Base-by-base conservation (phyloP, 2,329 filamentous ascomycete species). In the Fusarium phyllophilum region DNA sequence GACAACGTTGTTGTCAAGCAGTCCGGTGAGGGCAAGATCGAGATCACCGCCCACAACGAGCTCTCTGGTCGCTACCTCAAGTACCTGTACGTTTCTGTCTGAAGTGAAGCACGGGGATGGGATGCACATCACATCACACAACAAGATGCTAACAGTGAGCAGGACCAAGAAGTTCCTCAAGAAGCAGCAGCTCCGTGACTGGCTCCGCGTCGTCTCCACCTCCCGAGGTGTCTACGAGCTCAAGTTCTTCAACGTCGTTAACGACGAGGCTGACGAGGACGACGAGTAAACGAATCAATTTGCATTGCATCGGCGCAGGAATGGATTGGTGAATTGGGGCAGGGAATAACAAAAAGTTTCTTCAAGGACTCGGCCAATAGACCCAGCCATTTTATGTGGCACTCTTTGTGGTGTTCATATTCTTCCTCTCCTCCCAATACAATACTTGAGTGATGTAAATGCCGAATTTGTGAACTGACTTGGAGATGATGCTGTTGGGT, bases 81-180 rank as follows among this genome's bases (percentile, higher is more conserved):
- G 94, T 99, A 99, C 92, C 89, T 99, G 94, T 97, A 89, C 79
- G 94, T 41, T 22, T 22, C 22, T 89, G 66, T 18, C 36, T 24
- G 17, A 41, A 52, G 31, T 17, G 20, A 48, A 51, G 31, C 17
- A 31, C 17, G 29, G 4, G 12, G 22, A 20, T 26, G 6, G 20
- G 24, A n/a, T 26, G 18, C 9, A 13, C 22, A 39, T 17, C 11
- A 11, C 18, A 39, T n/a, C 20, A 22, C 38, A 20, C 20, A 17
- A 31, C 24, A 13, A 57, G 29, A 39, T 36, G 33, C 72, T 75
- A 44, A 74, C 62, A 29, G 3, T 45, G 5, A 5, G 24, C 72
- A 97, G 94, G 85, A 99, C 96, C 86, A 99, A 99, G 94, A 99
- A 99, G 92, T 99, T 97, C 93, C 93, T 99, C 87, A 99, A 99